phyloP scores from a whole-genome alignment of 2,329 filamentous ascomycete species.

The Colletotrichum chlorophyti region DNA sequence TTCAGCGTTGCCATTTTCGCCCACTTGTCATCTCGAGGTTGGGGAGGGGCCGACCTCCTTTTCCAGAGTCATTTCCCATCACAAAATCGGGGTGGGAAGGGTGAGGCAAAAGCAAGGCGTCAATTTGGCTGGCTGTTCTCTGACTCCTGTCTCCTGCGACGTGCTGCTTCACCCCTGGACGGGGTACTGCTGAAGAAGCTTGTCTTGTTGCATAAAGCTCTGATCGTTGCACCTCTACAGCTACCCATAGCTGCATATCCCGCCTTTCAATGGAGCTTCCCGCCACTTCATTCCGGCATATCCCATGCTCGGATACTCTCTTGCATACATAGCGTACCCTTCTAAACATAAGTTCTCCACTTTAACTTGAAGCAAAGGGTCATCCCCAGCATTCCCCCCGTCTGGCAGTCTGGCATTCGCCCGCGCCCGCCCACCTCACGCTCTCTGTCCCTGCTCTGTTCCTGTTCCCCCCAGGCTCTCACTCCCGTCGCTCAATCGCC shows the following conservation, averaged over 20 bases:
- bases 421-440: conserved; percentile 24
- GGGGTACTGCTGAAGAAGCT: conserved; percentile 23
- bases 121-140: too few species aligned
- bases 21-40: conserved; percentile 1
- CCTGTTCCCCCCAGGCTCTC: not conserved
- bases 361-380: conserved; percentile 7
- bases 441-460: conserved; percentile 18
- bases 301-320: not conserved
- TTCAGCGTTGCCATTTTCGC: conserved; percentile 10
- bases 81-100: too few species aligned
- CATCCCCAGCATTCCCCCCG: not conserved
- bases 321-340: not conserved
- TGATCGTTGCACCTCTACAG: conserved; percentile 4
- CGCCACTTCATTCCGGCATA: conserved; percentile 16
- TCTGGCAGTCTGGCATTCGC: conserved; percentile 11
- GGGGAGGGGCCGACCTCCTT: too few species aligned
- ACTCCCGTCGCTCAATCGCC: conserved; percentile 2
- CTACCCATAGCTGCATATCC: conserved; percentile 10
- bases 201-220: conserved; percentile 23
- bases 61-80: too few species aligned
- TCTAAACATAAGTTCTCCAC: not conserved
- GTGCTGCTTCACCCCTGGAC: conserved; percentile 16
- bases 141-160: conserved; percentile 10
- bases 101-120: not conserved
- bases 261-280: conserved; percentile 13